phyloP scores from a whole-genome alignment of 2,329 filamentous ascomycete species.

The Colletotrichum lupini region DNA sequence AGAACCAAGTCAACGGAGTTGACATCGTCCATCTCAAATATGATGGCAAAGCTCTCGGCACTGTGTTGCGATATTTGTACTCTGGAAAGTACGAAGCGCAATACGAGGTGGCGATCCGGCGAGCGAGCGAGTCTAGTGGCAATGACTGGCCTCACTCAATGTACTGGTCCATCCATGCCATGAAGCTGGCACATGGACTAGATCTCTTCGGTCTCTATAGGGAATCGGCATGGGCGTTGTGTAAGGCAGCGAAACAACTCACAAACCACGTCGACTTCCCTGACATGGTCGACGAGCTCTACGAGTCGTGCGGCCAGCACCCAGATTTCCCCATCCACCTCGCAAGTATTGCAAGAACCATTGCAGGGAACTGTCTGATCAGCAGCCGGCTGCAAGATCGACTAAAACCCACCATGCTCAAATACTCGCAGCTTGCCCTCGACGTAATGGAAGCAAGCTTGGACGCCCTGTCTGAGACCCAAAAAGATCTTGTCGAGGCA shows the following conservation, averaged over 20 bases:
- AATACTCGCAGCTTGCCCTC: background rate
- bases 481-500: background rate
- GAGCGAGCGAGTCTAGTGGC: background rate
- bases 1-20: background rate
- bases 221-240: background rate
- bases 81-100: constrained; percentile 7
- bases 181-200: background rate
- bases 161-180: constrained; percentile 5
- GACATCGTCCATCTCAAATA: background rate
- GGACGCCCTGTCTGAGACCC: background rate
- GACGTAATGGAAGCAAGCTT: constrained; percentile 3
- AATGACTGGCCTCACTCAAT: background rate
- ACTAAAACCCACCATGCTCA: background rate
- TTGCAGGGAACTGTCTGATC: background rate
- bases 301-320: background rate
- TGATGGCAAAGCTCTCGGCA: background rate
- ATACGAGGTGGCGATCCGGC: background rate
- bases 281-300: constrained; percentile 9
- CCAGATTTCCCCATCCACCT: background rate
- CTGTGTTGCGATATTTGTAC: constrained; percentile 12
- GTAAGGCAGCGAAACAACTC: background rate
- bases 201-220: background rate
- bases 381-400: background rate
- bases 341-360: background rate
- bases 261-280: constrained; percentile 14